A percentile compares a stretch with the other conserved stretches of the same genome.
These are phyloP conservation scores for Trichoderma sp. DNA, from an alignment of 2,329 filamentous ascomycete species.

Conservation along the genomic window DNA sequence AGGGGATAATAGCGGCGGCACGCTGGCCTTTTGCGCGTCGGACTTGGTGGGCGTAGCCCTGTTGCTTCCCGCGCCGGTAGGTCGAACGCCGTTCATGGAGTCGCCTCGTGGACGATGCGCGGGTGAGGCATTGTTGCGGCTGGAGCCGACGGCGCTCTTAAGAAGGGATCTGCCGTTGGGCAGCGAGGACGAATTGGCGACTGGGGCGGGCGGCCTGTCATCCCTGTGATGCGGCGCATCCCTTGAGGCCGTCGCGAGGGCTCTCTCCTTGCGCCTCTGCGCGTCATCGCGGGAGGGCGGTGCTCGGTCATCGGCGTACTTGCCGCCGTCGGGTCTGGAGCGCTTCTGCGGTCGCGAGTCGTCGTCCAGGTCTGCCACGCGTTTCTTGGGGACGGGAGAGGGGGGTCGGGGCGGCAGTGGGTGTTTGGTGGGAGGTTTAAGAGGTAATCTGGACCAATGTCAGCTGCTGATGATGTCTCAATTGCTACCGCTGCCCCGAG, in stretches of 20 bases:
- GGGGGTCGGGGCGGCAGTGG: conserved; percentile 42
- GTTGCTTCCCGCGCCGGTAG: conserved; percentile 40
- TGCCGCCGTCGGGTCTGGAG: conserved; percentile 45
- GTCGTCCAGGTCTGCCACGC: conserved; percentile 49
- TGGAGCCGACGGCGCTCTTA: conserved; percentile 37
- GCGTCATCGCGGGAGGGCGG: conserved; percentile 42
- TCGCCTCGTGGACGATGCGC: conserved; percentile 45
- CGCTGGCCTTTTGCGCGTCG: conserved; percentile 44
- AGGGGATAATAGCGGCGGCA: conserved; percentile 58
- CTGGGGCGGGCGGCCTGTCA: conserved; percentile 28
- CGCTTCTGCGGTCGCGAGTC: conserved; percentile 51
- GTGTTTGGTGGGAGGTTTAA: conserved; percentile 41
- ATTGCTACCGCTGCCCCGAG: conserved; percentile 21
- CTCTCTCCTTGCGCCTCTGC: conserved; percentile 39
- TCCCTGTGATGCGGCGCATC: conserved; percentile 39
- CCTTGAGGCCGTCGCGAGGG: conserved; percentile 32
- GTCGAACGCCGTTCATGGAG: conserved; percentile 49
- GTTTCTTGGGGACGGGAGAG: conserved; percentile 54
- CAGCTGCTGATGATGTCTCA: not conserved
- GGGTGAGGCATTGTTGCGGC: conserved; percentile 41
- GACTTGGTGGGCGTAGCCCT: conserved; percentile 45
- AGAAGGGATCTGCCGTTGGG: conserved; percentile 44
- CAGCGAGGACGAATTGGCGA: conserved; percentile 37
- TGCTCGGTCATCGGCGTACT: conserved; percentile 39
- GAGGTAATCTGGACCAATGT: conserved; percentile 38